phyloP scores from a whole-genome alignment of 805 yeast species.

The Lachancea thermotolerans region DNA sequence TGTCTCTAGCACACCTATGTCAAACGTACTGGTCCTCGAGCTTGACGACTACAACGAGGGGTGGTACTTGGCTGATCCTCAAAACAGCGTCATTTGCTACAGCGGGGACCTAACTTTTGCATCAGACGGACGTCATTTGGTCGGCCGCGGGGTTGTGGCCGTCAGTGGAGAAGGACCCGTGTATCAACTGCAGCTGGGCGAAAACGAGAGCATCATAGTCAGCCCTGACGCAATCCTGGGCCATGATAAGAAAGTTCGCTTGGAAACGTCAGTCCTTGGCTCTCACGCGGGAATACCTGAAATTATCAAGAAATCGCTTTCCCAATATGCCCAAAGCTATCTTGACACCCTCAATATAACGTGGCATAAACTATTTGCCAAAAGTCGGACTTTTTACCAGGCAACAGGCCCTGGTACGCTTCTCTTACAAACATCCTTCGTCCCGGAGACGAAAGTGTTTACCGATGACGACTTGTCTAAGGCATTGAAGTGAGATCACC shows the following conservation, averaged over 20 bases:
- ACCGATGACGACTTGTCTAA: constrained; percentile 11
- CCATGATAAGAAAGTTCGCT: constrained; percentile 12
- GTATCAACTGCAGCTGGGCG: constrained; percentile 19
- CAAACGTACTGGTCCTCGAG: constrained; percentile 22
- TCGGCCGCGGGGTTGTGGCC: constrained; percentile 27
- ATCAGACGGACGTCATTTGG: constrained; percentile 10
- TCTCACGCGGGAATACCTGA: constrained; percentile 5
- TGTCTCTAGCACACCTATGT: constrained; percentile 23
- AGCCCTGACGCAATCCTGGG: constrained; percentile 18
- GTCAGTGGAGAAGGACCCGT: constrained; percentile 29
- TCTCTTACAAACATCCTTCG: constrained; percentile 21
- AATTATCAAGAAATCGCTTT: neutral
- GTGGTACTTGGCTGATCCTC: constrained; percentile 19
- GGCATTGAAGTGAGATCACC: neutral
- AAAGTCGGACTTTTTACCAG: constrained; percentile 19
- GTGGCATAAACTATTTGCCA: constrained; percentile 12
- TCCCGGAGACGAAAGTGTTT: constrained; percentile 10
- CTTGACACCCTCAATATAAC: constrained; percentile 12
- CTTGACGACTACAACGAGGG: constrained; percentile 19
- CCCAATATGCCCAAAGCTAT: constrained; percentile 3
- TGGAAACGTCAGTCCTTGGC: neutral
- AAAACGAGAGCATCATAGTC: constrained; percentile 22
- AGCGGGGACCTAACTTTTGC: constrained; percentile 19
- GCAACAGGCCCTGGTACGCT: constrained; percentile 30
- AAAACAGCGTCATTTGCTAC: constrained; percentile 17